Percentiles rank a stretch among this genome's conserved stretches.
phyloP scores from a whole-genome alignment of 352 stramenopile genomes.

The Phytophthora cactorum region DNA sequence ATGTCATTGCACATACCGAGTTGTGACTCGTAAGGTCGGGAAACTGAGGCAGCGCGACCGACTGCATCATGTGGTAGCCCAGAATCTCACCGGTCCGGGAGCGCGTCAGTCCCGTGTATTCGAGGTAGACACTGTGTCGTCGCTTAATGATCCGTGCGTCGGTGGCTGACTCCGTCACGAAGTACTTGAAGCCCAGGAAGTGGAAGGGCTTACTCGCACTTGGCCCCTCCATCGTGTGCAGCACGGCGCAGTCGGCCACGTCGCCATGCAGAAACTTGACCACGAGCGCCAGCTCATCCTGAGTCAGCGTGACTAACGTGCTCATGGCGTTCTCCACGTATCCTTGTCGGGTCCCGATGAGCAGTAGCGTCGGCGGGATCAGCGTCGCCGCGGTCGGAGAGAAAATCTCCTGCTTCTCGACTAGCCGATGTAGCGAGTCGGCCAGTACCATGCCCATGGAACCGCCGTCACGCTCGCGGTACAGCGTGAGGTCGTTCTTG shows the following conservation, averaged over 20 bases:
- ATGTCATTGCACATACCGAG: slow-evolving; percentile 46
- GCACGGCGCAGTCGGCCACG: slow-evolving; percentile 36
- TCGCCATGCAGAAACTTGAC: slow-evolving; percentile 52
- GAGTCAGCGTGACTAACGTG: slow-evolving; percentile 41
- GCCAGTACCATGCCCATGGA: slow-evolving; percentile 34
- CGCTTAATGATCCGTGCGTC: slow-evolving; percentile 47
- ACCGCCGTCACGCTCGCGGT: slow-evolving; percentile 40
- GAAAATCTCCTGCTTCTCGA: slow-evolving; percentile 35
- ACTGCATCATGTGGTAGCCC: slow-evolving; percentile 63
- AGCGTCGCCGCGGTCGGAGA: slow-evolving; percentile 23
- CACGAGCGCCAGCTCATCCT: slow-evolving; percentile 50
- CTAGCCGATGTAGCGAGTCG: slow-evolving; percentile 19
- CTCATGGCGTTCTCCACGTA: slow-evolving; percentile 55
- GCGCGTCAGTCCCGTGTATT: slow-evolving; percentile 47
- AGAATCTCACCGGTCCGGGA: slow-evolving; percentile 40
- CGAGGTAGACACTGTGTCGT: slow-evolving; percentile 56
- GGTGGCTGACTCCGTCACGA: slow-evolving; percentile 45
- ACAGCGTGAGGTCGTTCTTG: slow-evolving; percentile 47
- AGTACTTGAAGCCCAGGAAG: slow-evolving; percentile 69
- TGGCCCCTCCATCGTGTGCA: slow-evolving; percentile 35
- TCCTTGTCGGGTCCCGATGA: slow-evolving; percentile 46
- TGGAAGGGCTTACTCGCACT: slow-evolving; percentile 46
- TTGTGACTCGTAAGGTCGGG: slow-evolving; percentile 46
- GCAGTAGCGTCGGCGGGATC: slow-evolving; percentile 38
- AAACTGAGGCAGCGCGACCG: slow-evolving; percentile 51